Base-by-base conservation (phyloP, 441 rosid species). In the Syzygium syzygioides region DNA sequence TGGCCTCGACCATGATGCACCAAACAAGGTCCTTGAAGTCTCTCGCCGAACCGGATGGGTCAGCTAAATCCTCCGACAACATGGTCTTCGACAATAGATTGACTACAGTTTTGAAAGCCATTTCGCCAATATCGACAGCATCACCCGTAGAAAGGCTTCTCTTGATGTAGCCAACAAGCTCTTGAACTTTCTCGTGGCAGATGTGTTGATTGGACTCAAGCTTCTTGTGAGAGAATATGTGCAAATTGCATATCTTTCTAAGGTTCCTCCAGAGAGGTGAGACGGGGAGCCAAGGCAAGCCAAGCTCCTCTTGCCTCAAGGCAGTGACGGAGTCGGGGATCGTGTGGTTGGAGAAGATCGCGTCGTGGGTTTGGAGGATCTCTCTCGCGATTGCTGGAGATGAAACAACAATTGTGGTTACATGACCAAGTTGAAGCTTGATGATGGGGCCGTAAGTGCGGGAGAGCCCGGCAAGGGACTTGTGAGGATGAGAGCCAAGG, bases 11-110 rank as follows among this genome's bases (percentile, higher is more conserved):
- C 87, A 85, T 53, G 34, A 88, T 62, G 23, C 37, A 17, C 89
- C 85, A 54, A 20, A 85, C 62, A 17, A 85, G 28, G 60, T 88
- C 87, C 87, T 88, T 88, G 87, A 88, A 88, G 55, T 85, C 85
- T 32, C 66, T 88, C 3, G 41, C 85, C 5, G 85, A 85, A 26
- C 80, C 87, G 14, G 66, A 85, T 9, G 50, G 52, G 45, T 85
- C 59, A 5, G 89, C 60, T 55, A 68, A 28, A 50, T 88, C 64
- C 59, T 85, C 79, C 52, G 87, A 85, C 52, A 88, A 34, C 34
- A 88, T 54, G 59, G 84, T 52, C 84, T 64, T 85, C 12, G 84
- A 52, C 85, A 88, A 41, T 60, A 88, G 52, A 41, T 88, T 85
- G 54, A 85, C 54, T 6, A 60, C 11, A 3, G 87, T 66, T 50